A percentile compares a stretch with the other conserved stretches of the same genome.
Conservation (phyloP, 2,329 filamentous ascomycete genomes). For the Cadophora sp. region DNA sequence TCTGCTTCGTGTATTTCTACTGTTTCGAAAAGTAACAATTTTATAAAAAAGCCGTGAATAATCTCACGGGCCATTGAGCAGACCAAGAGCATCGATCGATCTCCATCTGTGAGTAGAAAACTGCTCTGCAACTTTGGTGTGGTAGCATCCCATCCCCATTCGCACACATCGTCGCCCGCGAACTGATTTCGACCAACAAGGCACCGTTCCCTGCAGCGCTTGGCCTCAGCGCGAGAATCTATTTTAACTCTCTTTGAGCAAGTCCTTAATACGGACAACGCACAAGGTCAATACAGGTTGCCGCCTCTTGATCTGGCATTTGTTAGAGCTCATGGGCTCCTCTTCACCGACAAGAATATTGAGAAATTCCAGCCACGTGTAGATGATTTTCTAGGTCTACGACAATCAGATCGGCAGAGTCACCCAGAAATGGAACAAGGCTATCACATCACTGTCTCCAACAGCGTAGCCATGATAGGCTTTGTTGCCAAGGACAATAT, state of each 20-base stretch:
- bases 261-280: conserved; percentile 51
- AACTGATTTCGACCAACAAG: no score
- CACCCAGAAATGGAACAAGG: conserved; percentile 56
- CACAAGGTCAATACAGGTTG: conserved; percentile 48
- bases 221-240: conserved; percentile 69
- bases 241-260: conserved; percentile 74
- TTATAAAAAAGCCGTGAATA: no score
- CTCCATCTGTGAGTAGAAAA: no score
- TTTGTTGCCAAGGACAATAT: conserved; percentile 41
- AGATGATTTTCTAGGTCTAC: conserved; percentile 55
- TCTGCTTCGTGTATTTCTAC: no score
- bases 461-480: conserved; percentile 42
- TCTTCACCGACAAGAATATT: conserved; percentile 61
- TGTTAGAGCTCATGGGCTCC: conserved; percentile 67
- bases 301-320: conserved; percentile 63
- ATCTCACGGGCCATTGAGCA: no score
- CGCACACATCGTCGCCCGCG: no score
- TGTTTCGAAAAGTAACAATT: no score
- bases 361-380: conserved; percentile 54
- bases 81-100: no score
- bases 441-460: conserved; percentile 62
- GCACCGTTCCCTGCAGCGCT: no score
- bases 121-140: no score
- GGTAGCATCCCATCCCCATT: no score
- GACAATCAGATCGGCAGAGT: conserved; percentile 62